Conservation (phyloP, 1,284 basidiomycete genomes). For the Termitomyces sp. region DNA sequence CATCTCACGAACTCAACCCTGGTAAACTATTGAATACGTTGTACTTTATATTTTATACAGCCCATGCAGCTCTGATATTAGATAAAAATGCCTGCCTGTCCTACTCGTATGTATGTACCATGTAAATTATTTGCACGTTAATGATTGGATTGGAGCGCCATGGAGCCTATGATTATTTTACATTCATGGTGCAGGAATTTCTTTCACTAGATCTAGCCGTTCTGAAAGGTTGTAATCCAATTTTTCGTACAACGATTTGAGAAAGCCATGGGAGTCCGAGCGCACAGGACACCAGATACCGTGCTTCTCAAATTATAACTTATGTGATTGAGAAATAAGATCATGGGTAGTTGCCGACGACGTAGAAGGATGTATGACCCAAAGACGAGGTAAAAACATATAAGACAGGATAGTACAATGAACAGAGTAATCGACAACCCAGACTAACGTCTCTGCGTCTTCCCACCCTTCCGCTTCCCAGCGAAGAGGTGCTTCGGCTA, state of each 20-base stretch:
- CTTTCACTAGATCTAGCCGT: too few relatives aligned
- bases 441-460: constrained; percentile 73
- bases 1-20: not conserved
- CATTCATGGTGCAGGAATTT: too few relatives aligned
- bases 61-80: not conserved
- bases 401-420: not conserved
- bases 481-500: constrained; percentile 83
- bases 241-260: too few relatives aligned
- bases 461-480: constrained; percentile 86
- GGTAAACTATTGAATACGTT: not conserved
- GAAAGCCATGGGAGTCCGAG: too few relatives aligned
- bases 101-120: not conserved
- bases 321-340: not conserved
- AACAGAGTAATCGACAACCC: not conserved
- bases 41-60: not conserved
- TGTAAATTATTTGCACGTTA: not conserved
- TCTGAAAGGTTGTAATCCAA: too few relatives aligned
- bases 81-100: not conserved
- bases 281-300: too few relatives aligned
- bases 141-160: not conserved
- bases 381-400: not conserved
- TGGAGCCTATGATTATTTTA: too few relatives aligned
- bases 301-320: not conserved
- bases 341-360: not conserved
- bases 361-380: not conserved